phyloP scores from a whole-genome alignment of 2,329 filamentous ascomycete genomes.

The Sporothrix variecibatus region DNA sequence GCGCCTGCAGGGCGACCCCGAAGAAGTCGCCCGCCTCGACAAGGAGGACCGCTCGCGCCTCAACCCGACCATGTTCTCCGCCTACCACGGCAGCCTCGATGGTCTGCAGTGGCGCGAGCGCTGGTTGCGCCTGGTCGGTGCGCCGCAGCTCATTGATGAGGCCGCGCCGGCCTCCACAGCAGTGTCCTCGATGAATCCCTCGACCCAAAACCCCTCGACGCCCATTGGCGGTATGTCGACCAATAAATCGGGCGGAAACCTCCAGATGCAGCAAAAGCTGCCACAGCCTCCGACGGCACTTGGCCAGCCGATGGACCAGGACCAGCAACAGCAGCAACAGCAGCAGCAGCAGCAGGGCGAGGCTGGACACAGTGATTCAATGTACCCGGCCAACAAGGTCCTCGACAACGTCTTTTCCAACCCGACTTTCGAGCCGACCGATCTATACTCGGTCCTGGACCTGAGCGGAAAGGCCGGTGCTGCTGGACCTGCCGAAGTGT shows the following conservation, averaged over 20 bases:
- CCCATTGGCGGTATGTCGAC: not conserved
- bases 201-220: not conserved
- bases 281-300: not conserved
- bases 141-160: conserved; percentile 32
- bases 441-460: conserved; percentile 39
- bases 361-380: not conserved
- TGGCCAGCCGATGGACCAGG: conserved; percentile 14
- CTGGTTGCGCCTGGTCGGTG: conserved; percentile 53
- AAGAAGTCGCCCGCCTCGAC: conserved; percentile 53
- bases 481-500: conserved; percentile 12
- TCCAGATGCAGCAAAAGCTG: conserved; percentile 22
- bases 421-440: conserved; percentile 41
- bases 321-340: conserved; percentile 16
- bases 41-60: conserved; percentile 49
- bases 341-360: conserved; percentile 20
- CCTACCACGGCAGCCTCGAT: conserved; percentile 50
- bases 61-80: conserved; percentile 50
- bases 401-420: conserved; percentile 44
- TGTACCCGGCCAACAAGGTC: conserved; percentile 34
- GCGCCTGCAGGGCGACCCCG: conserved; percentile 50
- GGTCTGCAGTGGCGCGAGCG: conserved; percentile 50
- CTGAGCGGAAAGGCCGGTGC: conserved; percentile 26
- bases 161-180: not conserved
- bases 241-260: not conserved
- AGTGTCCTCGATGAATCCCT: not conserved